A percentile compares a stretch with the other conserved stretches of the same genome.
These are phyloP conservation scores for Yarrowia sp. DNA, from an alignment of 805 yeast genomes.

Conservation along the genomic window DNA sequence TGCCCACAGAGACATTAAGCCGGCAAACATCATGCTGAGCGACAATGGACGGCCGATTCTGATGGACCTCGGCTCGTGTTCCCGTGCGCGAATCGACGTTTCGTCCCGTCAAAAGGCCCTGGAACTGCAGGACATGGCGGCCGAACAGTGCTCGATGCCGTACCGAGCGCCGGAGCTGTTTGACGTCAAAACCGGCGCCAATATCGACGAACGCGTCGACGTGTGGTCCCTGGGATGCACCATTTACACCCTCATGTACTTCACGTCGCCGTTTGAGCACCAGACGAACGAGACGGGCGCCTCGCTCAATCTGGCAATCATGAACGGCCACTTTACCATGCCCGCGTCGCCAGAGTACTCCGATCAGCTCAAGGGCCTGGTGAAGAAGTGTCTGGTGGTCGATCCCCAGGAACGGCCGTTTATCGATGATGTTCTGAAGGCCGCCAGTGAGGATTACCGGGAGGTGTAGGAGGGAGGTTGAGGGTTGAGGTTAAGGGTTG, in stretches of 20 bases:
- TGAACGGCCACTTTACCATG: constrained; percentile 66
- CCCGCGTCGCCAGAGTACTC: constrained; percentile 64
- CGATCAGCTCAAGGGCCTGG: constrained; percentile 61
- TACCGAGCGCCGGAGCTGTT: constrained; percentile 91
- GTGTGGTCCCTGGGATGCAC: constrained; percentile 93
- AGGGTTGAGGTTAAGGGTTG: too few species aligned
- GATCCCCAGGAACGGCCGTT: constrained; percentile 69
- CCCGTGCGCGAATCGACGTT: constrained; percentile 63
- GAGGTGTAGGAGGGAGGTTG: neutral
- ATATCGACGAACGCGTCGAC: constrained; percentile 76
- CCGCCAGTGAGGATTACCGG: constrained; percentile 29
- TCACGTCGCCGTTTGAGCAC: constrained; percentile 85
- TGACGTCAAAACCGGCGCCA: constrained; percentile 72
- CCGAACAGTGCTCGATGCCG: constrained; percentile 83
- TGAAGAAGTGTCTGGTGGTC: constrained; percentile 65
- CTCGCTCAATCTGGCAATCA: constrained; percentile 75
- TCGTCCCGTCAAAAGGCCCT: constrained; percentile 73
- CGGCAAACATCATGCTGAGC: constrained; percentile 84
- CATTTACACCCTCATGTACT: constrained; percentile 76
- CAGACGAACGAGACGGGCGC: constrained; percentile 85
- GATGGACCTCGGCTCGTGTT: constrained; percentile 83
- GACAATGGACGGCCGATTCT: constrained; percentile 78
- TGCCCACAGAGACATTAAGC: constrained; percentile 88
- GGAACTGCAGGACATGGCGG: constrained; percentile 78
- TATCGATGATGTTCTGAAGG: constrained; percentile 52